Conservation (phyloP, 768 basidiomycete species). For the Kondoa malvinella region DNA sequence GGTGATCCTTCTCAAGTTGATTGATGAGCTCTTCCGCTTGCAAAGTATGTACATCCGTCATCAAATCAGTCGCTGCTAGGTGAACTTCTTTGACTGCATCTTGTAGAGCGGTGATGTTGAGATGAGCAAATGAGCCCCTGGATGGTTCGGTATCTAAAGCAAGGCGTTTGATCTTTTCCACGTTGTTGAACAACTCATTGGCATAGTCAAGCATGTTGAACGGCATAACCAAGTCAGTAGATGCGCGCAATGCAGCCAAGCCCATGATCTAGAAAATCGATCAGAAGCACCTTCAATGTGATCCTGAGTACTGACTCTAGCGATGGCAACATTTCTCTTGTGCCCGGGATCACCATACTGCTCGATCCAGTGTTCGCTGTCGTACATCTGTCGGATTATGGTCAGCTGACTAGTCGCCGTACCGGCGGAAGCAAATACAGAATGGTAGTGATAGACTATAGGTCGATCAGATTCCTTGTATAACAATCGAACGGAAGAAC, state of each 20-base stretch:
- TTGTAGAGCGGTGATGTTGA: slow-evolving; percentile 18
- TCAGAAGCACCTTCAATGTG: slow-evolving; percentile 1
- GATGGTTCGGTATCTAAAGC: slow-evolving; percentile 9
- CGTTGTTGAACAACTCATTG: slow-evolving; percentile 20
- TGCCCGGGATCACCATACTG: slow-evolving; percentile 60
- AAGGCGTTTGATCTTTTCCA: slow-evolving; percentile 17
- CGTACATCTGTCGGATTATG: slow-evolving; percentile 57
- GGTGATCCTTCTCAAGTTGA: background rate
- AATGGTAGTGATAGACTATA: slow-evolving; percentile 33
- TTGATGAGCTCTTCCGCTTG: background rate
- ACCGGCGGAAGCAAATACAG: slow-evolving; percentile 3
- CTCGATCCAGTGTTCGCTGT: slow-evolving; percentile 55
- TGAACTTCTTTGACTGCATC: slow-evolving; percentile 16
- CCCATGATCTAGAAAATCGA: too few relatives aligned
- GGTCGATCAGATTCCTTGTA: slow-evolving; percentile 17
- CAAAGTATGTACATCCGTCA: slow-evolving; percentile 7
- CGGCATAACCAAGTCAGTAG: slow-evolving; percentile 24
- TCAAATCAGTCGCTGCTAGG: slow-evolving; percentile 4
- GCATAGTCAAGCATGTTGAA: slow-evolving; percentile 28
- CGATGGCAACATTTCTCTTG: slow-evolving; percentile 39
- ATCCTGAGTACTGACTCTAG: slow-evolving; percentile 17
- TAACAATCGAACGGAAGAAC: slow-evolving; percentile 9
- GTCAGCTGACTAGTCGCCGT: slow-evolving; percentile 32
- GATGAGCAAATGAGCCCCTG: slow-evolving; percentile 2
- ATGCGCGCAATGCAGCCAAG: slow-evolving; percentile 18